Evolutionary conservation across 2,329 filamentous ascomycete genomes (phyloP).

Genomic region (Clathrospora elynae): DNA sequence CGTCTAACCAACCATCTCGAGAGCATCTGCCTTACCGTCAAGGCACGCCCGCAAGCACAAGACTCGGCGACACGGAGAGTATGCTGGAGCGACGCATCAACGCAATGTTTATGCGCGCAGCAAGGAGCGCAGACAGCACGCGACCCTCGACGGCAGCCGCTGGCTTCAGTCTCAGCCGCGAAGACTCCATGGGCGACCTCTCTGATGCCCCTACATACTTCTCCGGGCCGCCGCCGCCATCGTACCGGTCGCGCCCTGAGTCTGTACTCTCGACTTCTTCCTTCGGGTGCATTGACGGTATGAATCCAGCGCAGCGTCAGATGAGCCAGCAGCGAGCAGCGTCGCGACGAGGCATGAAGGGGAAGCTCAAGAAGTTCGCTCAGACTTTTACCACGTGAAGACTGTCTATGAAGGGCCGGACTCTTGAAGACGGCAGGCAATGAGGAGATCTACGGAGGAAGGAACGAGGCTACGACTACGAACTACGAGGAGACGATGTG

Average conservation of each 20-base stretch:
- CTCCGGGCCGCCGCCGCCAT: conserved; percentile 40
- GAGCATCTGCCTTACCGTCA: conserved; percentile 8
- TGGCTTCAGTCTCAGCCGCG: conserved; percentile 20
- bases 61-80: conserved; percentile 19
- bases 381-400: conserved; percentile 25
- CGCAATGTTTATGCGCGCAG: conserved; percentile 15
- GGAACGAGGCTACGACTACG: not conserved
- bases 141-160: conserved; percentile 24
- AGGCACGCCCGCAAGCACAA: conserved; percentile 18
- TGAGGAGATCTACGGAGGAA: not conserved
- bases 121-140: conserved; percentile 15
- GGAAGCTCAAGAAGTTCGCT: conserved; percentile 37
- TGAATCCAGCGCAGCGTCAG: conserved; percentile 35
- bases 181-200: conserved; percentile 40
- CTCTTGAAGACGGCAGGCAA: conserved; percentile 5
- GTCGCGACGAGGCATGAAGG: conserved; percentile 30
- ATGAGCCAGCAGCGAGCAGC: conserved; percentile 33
- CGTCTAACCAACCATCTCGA: conserved; percentile 3
- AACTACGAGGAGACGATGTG: not conserved
- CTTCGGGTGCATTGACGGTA: conserved; percentile 45
- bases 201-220: conserved; percentile 44
- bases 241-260: conserved; percentile 39
- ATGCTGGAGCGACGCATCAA: conserved; percentile 26
- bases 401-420: conserved; percentile 4
- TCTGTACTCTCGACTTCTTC: conserved; percentile 43